These are phyloP conservation scores for Leishmania tropica DNA, from an alignment of 208 protist genomes.

Conservation along the genomic window DNA sequence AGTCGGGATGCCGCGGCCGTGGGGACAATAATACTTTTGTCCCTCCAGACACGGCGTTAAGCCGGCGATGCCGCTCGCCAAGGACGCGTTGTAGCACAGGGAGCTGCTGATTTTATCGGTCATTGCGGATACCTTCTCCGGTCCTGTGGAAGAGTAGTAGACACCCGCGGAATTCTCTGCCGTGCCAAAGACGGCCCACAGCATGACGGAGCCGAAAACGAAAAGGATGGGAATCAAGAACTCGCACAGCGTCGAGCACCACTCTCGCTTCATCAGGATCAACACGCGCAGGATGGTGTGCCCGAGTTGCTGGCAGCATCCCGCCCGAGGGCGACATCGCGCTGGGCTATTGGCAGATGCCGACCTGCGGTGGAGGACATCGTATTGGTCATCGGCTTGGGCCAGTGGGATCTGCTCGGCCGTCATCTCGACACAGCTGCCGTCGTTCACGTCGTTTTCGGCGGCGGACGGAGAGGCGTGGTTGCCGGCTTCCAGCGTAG, in stretches of 20 bases:
- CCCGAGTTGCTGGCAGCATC: conserved; percentile 51
- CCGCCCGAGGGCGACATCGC: neutral
- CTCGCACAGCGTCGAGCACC: conserved; percentile 46
- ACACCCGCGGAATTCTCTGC: neutral
- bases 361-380: neutral
- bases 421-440: neutral
- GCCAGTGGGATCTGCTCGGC: neutral
- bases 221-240: conserved; percentile 71
- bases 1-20: conserved; percentile 30
- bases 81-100: conserved; percentile 15
- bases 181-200: conserved; percentile 47
- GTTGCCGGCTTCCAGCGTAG: neutral
- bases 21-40: conserved; percentile 20
- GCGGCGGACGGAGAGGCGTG: too few species aligned
- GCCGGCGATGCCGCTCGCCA: conserved; percentile 11
- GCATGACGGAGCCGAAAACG: conserved; percentile 42
- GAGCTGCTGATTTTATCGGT: neutral
- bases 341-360: neutral
- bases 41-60: conserved; percentile 12
- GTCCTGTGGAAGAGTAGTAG: conserved; percentile 25
- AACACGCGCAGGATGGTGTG: conserved; percentile 54
- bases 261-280: conserved; percentile 51
- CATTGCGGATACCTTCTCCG: neutral
- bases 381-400: neutral
- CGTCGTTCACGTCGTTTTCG: neutral